Percentiles rank a stretch among this genome's conserved stretches.
phyloP scores from a whole-genome alignment of 2,329 filamentous ascomycete genomes.

The Sporothrix protearum region DNA sequence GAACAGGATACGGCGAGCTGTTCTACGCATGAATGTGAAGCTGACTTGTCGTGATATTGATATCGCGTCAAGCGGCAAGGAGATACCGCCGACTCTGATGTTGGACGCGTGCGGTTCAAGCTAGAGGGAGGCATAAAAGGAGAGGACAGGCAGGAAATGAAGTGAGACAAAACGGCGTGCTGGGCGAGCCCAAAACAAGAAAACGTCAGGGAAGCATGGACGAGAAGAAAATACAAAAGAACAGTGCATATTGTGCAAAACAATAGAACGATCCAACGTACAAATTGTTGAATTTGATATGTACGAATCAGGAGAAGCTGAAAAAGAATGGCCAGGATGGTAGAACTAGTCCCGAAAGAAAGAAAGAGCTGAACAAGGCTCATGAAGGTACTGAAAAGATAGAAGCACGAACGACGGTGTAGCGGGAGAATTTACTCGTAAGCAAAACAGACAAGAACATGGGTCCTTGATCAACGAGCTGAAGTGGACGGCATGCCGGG shows the following conservation, averaged over 20 bases:
- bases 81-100: too few species aligned
- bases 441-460: not conserved
- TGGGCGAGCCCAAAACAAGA: not conserved
- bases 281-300: not conserved
- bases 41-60: too few species aligned
- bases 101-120: not conserved
- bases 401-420: not conserved
- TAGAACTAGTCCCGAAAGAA: not conserved
- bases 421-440: not conserved
- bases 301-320: not conserved
- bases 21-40: too few species aligned
- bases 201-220: not conserved
- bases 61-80: too few species aligned
- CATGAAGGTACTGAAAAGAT: too few species aligned
- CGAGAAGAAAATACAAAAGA: not conserved
- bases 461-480: not conserved
- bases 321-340: not conserved
- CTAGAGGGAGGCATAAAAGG: not conserved
- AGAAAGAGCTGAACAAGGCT: not conserved
- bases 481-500: not conserved
- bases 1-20: not conserved
- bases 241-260: not conserved
- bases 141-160: not conserved
- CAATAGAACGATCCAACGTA: not conserved
- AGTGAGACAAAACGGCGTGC: not conserved